Evolutionary conservation across 1,284 basidiomycete genomes (phyloP), one percentile per base, ranked within the genome.

Genomic region (Grifola frondosa): DNA sequence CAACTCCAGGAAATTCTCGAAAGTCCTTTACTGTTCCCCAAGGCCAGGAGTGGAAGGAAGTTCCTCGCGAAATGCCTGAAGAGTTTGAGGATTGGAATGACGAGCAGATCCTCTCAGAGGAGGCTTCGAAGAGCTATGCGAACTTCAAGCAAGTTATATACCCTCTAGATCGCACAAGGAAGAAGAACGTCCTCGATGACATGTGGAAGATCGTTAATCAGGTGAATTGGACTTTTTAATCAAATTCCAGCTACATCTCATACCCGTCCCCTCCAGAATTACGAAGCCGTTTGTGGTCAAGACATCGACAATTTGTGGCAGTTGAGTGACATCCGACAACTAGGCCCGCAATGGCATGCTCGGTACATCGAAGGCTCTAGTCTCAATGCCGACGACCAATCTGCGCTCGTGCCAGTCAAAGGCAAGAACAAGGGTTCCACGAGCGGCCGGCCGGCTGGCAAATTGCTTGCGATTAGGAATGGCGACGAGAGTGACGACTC

Each of bases 151-250:
- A 78, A 45, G 54, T 74, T n/a, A 71, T 85, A 28, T 72, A 63
- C 48, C 85, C 85, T 5, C 56, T 88, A 28, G 69, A 73, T 37
- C 78, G 69, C 54, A 75, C 80, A 8, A 78, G 69, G 59, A 70
- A 70, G 15, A 62, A 68, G 32, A 42, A 52, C 5, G 67, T 74
- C 1, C 69, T 89, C 6, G 73, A 78, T 21, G 72, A 67, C 15
- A 71, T 88, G 66, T 90, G 87, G 87, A 73, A 70, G 40, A 61
- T 59, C 22, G 73, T 89, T 34, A 76, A 87, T 52, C 51, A 69
- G 35, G 86, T 87, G 46, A 43, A 74, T 64, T 43, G 25, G 10
- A 34, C 17, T 16, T 22, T 22, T 8, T 11, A 15, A 24, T 21
- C 13, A 10, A 13, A 21, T 16, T 13, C 23, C 6, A n/a, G 12